Conservation (phyloP, 345 rosid species). For the Angophora floribunda region DNA sequence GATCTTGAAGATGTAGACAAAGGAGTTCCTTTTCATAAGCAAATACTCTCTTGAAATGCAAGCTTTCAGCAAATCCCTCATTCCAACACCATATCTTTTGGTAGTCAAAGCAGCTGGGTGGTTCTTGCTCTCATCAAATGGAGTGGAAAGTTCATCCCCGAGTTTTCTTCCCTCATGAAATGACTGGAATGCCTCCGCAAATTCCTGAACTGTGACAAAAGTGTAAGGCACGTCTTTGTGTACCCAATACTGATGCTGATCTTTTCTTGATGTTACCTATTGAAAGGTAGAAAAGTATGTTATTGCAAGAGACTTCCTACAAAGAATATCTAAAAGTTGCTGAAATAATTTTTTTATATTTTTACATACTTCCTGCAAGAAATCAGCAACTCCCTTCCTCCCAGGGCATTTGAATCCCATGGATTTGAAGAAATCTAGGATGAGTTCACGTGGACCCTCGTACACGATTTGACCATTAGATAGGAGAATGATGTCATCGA, state of each 20-base stretch:
- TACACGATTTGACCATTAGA: slow-evolving; percentile 69
- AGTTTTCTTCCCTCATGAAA: slow-evolving; percentile 24
- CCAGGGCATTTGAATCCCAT: slow-evolving; percentile 69
- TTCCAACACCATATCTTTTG: slow-evolving; percentile 33
- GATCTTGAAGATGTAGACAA: slow-evolving; percentile 44
- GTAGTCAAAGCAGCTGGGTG: slow-evolving; percentile 53
- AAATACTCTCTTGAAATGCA: slow-evolving; percentile 39
- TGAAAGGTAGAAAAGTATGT: not conserved
- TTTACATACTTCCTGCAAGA: slow-evolving; percentile 63
- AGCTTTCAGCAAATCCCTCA: slow-evolving; percentile 42
- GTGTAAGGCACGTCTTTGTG: slow-evolving; percentile 32
- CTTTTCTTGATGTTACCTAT: slow-evolving; percentile 70
- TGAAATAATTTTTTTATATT: not conserved
- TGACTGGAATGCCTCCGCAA: slow-evolving; percentile 38
- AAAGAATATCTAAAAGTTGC: not conserved
- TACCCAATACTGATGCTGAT: slow-evolving; percentile 63
- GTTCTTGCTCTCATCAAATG: slow-evolving; percentile 37
- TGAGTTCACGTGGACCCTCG: slow-evolving; percentile 59
- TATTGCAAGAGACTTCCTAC: too few relatives aligned
- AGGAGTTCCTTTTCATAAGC: slow-evolving; percentile 58
- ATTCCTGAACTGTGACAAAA: slow-evolving; percentile 34
- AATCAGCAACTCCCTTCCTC: slow-evolving; percentile 84
- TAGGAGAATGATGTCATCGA: slow-evolving; percentile 65
- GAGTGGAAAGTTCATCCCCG: slow-evolving; percentile 26
- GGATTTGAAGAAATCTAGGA: slow-evolving; percentile 50